Conservation (phyloP, 2,329 filamentous ascomycete species). For the Diaporthe nobilis region DNA sequence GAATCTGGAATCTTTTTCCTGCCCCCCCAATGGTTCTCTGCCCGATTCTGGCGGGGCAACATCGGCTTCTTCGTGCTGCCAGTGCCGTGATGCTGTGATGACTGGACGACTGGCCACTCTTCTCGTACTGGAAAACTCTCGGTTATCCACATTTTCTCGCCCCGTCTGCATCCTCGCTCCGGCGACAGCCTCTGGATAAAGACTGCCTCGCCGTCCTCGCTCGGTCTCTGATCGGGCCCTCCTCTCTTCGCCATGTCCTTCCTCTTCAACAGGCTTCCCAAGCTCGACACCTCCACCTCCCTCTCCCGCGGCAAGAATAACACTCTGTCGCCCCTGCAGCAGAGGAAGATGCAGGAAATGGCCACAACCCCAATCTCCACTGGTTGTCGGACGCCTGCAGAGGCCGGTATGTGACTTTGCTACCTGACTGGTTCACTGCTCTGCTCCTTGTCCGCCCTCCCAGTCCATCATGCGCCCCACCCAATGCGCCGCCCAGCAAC, state of each 20-base stretch:
- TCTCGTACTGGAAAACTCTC: constrained; percentile 24
- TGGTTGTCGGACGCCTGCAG: constrained; percentile 71
- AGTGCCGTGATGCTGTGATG: constrained; percentile 38
- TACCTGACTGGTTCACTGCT: constrained; percentile 8
- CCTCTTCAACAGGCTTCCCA: constrained; percentile 48
- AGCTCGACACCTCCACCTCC: constrained; percentile 44
- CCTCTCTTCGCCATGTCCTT: constrained; percentile 51
- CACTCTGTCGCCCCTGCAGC: constrained; percentile 25
- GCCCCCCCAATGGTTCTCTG: constrained; percentile 22
- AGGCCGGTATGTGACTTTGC: constrained; percentile 68
- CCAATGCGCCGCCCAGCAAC: constrained; percentile 13
- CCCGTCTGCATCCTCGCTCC: constrained; percentile 31
- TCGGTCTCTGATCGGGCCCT: constrained; percentile 12
- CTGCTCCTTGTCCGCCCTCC: constrained; percentile 26
- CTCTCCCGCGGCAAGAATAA: constrained; percentile 44
- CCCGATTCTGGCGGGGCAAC: constrained; percentile 28
- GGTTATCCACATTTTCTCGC: constrained; percentile 28
- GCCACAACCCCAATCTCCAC: constrained; percentile 50
- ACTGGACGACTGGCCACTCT: constrained; percentile 27
- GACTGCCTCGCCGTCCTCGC: constrained; percentile 35
- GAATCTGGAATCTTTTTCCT: constrained; percentile 20
- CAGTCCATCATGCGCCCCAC: constrained; percentile 32
- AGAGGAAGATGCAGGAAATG: constrained; percentile 51
- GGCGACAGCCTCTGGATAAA: constrained; percentile 32
- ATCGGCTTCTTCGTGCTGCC: constrained; percentile 10